Evolutionary conservation across 164 flowering plant genomes (phyloP).

Genomic region (Vitis riparia): DNA sequence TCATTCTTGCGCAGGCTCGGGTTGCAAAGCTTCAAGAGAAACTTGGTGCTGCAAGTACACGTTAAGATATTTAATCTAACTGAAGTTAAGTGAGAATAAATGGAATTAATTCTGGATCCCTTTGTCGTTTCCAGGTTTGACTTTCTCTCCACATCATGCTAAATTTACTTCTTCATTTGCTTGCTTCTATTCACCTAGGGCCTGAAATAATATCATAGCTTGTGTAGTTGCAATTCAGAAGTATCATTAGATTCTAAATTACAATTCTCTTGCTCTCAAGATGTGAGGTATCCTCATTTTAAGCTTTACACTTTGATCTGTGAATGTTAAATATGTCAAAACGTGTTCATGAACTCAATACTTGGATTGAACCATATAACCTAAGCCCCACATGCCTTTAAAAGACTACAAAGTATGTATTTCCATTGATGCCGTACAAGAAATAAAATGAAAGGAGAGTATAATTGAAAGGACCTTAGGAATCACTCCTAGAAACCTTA

Average conservation of each 20-base stretch:
- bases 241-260: neutral
- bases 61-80: constrained; percentile 9
- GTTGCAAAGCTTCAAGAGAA: constrained; percentile 48
- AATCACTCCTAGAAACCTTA: too few relatives aligned
- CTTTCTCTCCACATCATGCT: neutral
- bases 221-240: neutral
- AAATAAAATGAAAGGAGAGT: too few relatives aligned
- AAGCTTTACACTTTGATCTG: too few relatives aligned
- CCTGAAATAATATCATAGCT: neutral
- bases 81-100: neutral
- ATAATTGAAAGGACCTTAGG: too few relatives aligned
- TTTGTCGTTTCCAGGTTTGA: neutral
- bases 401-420: too few relatives aligned
- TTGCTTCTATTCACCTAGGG: neutral
- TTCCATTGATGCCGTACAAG: too few relatives aligned
- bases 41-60: constrained; percentile 28
- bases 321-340: too few relatives aligned
- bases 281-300: too few relatives aligned
- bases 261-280: neutral
- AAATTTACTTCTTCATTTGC: neutral
- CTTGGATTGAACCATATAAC: too few relatives aligned
- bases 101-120: neutral
- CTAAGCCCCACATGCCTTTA: too few relatives aligned
- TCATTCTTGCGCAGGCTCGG: constrained; percentile 34
- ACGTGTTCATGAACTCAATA: too few relatives aligned